Conservation (phyloP, 140 eudicot genomes). For the Cichorium intybus region DNA sequence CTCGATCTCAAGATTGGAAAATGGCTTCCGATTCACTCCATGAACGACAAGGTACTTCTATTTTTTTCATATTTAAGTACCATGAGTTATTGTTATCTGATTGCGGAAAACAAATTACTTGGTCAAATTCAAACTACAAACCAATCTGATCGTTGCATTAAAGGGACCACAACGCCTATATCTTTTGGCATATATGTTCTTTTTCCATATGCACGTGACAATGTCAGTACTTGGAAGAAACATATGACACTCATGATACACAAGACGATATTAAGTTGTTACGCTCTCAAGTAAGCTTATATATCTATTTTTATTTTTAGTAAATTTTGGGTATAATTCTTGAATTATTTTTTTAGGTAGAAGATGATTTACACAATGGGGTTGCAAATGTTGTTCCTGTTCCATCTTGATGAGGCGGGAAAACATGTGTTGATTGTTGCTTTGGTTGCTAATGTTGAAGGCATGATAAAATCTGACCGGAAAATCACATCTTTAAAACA, state of each 20-base stretch:
- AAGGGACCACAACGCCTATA: slow-evolving; percentile 95
- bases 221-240: slow-evolving; percentile 84
- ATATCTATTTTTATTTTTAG: neutral
- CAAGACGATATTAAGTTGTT: slow-evolving; percentile 78
- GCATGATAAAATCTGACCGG: too few relatives aligned
- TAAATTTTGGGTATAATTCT: neutral
- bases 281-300: slow-evolving; percentile 63
- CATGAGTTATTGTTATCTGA: too few relatives aligned
- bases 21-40: slow-evolving; percentile 55
- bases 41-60: slow-evolving; percentile 59
- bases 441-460: too few relatives aligned
- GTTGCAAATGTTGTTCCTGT: slow-evolving; percentile 66
- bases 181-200: slow-evolving; percentile 84
- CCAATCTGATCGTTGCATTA: slow-evolving; percentile 69
- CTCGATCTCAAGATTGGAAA: slow-evolving; percentile 47
- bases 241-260: slow-evolving; percentile 71
- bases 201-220: too few relatives aligned
- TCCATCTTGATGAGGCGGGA: slow-evolving; percentile 58
- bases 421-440: slow-evolving; percentile 72
- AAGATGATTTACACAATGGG: slow-evolving; percentile 53
- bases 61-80: slow-evolving; percentile 5
- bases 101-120: too few relatives aligned
- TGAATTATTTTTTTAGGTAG: slow-evolving; percentile 27
- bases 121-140: slow-evolving; percentile 21
- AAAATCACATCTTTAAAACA: too few relatives aligned